Conservation (phyloP, 1,284 basidiomycete species). For the Boletus mariae region DNA sequence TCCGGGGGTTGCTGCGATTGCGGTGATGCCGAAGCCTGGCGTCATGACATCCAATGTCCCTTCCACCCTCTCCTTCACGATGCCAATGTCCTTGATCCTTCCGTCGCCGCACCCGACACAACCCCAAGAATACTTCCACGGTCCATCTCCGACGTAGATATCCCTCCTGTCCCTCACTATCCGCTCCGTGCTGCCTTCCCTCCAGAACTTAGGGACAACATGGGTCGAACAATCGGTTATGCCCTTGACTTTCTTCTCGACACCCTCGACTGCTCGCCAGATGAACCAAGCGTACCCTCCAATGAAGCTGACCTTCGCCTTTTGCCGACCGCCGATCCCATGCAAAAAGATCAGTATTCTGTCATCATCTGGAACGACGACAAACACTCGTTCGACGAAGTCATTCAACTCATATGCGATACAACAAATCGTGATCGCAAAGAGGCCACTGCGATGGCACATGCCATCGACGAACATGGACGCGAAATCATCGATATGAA, state of each 20-base stretch:
- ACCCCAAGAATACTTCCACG: conserved; percentile 37
- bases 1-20: conserved; percentile 92
- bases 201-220: conserved; percentile 64
- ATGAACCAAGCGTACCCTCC: conserved; percentile 68
- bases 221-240: conserved; percentile 72
- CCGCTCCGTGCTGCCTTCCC: conserved; percentile 55
- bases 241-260: conserved; percentile 84
- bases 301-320: conserved; percentile 69
- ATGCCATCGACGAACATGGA: conserved; percentile 78
- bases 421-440: conserved; percentile 57
- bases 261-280: conserved; percentile 78
- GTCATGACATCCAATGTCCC: conserved; percentile 61
- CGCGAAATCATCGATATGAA: conserved; percentile 84
- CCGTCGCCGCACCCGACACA: conserved; percentile 17
- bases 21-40: conserved; percentile 87
- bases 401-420: conserved; percentile 77
- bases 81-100: conserved; percentile 5
- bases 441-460: conserved; percentile 64
- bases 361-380: conserved; percentile 97
- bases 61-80: conserved; percentile 51
- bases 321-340: conserved; percentile 70
- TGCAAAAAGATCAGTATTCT: conserved; percentile 77
- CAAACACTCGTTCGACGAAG: conserved; percentile 91
- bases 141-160: conserved; percentile 40
- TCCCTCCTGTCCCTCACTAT: conserved; percentile 57